phyloP scores from a whole-genome alignment of 106 monocot genomes.

The Dendrobium nobile region DNA sequence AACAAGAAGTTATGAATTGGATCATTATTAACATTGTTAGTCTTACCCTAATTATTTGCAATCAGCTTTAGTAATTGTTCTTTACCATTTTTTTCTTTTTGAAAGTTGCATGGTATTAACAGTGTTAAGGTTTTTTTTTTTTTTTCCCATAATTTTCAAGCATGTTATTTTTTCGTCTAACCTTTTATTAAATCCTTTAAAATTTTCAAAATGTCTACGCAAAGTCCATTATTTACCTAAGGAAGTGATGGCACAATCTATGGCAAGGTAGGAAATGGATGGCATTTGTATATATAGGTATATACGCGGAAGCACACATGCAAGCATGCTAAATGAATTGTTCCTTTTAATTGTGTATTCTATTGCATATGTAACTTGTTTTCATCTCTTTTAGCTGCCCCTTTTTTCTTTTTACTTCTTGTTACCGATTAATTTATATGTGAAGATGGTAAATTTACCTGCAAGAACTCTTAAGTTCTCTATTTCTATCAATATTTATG shows the following conservation, averaged over 20 bases:
- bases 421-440: neutral
- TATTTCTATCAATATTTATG: neutral
- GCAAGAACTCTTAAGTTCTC: neutral
- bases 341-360: neutral
- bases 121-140: neutral
- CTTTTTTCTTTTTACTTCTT: neutral
- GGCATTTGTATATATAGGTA: neutral
- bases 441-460: constrained; percentile 1
- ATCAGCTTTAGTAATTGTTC: neutral
- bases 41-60: neutral
- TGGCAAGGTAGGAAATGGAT: neutral
- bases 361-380: neutral
- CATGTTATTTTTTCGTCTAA: neutral
- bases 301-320: neutral
- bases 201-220: neutral
- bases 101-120: neutral
- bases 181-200: neutral
- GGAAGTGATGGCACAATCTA: neutral
- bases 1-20: neutral
- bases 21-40: neutral
- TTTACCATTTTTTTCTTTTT: neutral
- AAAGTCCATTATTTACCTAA: neutral
- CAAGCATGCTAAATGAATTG: neutral
- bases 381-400: neutral
- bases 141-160: neutral